A percentile compares a stretch with the other conserved stretches of the same genome.
Conservation (phyloP, 129 eudicot species). For the Flaveria ramosissima region DNA sequence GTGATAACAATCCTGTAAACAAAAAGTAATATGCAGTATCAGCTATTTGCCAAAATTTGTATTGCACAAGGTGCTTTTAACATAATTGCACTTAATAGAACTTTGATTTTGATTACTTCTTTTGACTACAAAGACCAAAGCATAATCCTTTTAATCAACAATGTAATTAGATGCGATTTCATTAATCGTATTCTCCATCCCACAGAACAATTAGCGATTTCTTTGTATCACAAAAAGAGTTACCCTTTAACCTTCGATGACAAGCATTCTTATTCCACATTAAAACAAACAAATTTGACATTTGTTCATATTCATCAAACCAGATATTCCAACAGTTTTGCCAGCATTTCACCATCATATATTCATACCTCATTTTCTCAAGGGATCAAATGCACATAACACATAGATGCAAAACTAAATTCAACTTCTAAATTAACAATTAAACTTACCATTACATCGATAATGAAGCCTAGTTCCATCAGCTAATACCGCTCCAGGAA, state of each 20-base stretch:
- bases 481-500: constrained; percentile 71
- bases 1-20: constrained; percentile 63
- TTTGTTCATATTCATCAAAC: background rate
- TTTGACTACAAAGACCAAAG: background rate
- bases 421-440: background rate
- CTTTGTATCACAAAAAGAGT: no score
- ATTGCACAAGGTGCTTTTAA: background rate
- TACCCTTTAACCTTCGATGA: background rate
- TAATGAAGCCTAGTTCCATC: constrained; percentile 84
- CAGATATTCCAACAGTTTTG: background rate
- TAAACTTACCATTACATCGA: constrained; percentile 76
- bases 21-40: background rate
- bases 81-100: background rate
- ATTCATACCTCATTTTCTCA: background rate
- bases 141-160: background rate
- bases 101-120: background rate
- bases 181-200: background rate
- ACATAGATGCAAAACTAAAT: constrained; percentile 13
- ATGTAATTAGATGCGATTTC: background rate
- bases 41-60: background rate
- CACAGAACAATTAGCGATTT: background rate
- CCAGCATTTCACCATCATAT: background rate
- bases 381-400: background rate
- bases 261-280: background rate
- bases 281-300: background rate